phyloP scores from a whole-genome alignment of 257 asterid genomes.

The Buddleja alternifolia region DNA sequence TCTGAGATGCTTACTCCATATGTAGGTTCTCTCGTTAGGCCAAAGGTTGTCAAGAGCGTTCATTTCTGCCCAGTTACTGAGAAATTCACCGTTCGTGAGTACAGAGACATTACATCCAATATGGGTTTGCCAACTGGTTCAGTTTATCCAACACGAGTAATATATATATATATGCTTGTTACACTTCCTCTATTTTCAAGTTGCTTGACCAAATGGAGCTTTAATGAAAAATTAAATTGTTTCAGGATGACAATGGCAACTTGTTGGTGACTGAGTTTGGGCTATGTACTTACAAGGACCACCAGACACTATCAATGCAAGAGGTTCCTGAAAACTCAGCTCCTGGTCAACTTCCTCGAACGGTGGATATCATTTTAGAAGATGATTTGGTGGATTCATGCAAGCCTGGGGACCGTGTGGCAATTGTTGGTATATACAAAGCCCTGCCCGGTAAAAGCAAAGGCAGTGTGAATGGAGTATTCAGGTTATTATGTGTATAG shows the following conservation, averaged over 20 bases:
- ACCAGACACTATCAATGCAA: constrained; percentile 93
- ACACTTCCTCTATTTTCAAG: constrained; percentile 1
- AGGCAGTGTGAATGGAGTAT: constrained; percentile 93
- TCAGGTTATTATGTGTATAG: constrained; percentile 57
- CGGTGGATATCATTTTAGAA: constrained; percentile 86
- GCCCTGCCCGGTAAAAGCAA: constrained; percentile 91
- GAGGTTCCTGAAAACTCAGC: constrained; percentile 97
- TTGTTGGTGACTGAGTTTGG: constrained; percentile 92
- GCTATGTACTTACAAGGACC: constrained; percentile 85
- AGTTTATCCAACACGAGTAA: constrained; percentile 92
- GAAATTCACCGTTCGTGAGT: constrained; percentile 76
- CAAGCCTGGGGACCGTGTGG: constrained; percentile 98
- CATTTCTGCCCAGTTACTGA: constrained; percentile 86
- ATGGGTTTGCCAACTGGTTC: constrained; percentile 97
- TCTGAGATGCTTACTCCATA: constrained; percentile 10
- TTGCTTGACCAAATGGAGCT: constrained; percentile 9
- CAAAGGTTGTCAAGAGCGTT: constrained; percentile 97
- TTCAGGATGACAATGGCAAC: constrained; percentile 88
- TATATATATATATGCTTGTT: constrained; percentile 32
- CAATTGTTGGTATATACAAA: constrained; percentile 91
- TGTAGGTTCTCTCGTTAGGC: constrained; percentile 97
- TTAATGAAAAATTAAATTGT: constrained; percentile 20
- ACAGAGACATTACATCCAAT: constrained; percentile 88
- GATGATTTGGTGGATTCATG: constrained; percentile 96
- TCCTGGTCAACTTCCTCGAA: constrained; percentile 97